Evolutionary conservation across 2,329 filamentous ascomycete genomes (phyloP).

Genomic region (Aspergillus sp.): DNA sequence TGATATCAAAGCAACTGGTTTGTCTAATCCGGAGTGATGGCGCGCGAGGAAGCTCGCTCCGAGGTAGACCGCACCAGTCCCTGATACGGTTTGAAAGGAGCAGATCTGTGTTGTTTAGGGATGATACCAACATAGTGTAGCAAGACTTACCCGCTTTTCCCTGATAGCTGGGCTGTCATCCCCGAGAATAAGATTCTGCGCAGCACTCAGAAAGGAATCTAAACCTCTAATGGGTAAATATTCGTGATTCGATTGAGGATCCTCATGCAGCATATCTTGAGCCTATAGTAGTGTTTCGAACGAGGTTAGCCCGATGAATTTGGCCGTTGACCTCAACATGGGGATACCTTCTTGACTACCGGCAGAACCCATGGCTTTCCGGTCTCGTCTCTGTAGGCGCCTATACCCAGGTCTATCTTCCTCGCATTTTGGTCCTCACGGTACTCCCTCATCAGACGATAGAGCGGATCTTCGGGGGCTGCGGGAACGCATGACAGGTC

Average conservation of each 20-base stretch:
- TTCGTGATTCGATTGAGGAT: conserved; percentile 68
- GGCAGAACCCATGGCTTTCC: conserved; percentile 97
- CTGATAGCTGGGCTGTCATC: conserved; percentile 73
- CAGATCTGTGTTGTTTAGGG: conserved; percentile 31
- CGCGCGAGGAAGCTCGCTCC: conserved; percentile 79
- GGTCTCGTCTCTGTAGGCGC: conserved; percentile 91
- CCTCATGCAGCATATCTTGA: too few species aligned
- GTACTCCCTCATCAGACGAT: conserved; percentile 87
- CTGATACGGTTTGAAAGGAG: conserved; percentile 92
- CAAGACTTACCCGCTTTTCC: conserved; percentile 66
- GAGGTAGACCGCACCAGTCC: conserved; percentile 91
- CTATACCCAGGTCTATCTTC: conserved; percentile 94
- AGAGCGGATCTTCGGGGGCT: conserved; percentile 92
- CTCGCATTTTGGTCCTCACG: conserved; percentile 70
- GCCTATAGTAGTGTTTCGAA: neutral
- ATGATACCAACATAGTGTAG: too few species aligned
- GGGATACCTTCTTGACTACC: conserved; percentile 83
- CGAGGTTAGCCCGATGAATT: neutral
- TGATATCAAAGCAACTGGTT: conserved; percentile 79
- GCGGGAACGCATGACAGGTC: conserved; percentile 61
- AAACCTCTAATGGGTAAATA: conserved; percentile 95
- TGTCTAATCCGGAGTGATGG: conserved; percentile 62
- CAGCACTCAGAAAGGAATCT: conserved; percentile 79
- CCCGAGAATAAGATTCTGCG: conserved; percentile 86
- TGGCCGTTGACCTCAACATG: neutral